Evolutionary conservation across 192 early-diverging fungal species (phyloP), one percentile per base, ranked within the genome.

Genomic region (Rhizophagus clarus): DNA sequence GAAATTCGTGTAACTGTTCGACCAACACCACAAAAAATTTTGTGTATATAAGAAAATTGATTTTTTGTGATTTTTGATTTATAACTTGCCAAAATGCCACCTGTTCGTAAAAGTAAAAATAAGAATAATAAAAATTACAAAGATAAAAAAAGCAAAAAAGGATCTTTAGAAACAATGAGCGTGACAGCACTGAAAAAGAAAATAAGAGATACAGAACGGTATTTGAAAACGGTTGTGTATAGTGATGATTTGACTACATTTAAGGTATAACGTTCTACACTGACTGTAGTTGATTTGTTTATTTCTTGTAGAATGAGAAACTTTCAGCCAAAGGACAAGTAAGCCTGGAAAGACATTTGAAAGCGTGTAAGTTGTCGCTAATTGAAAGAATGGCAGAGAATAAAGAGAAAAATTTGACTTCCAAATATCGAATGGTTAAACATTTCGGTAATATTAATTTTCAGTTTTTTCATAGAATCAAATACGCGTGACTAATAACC

Each of bases 401-500:
- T 47, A 81, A 71, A 26, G 88, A 88, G 62, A 80, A 83, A 51
- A 83, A 83, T 64, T 83, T 87, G 81, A 71, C 77, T 15, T 80
- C 79, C 14, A 87, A 86, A 60, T 88, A 88, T 74, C 85, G 84
- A 47, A 85, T 82, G 82, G 72, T 88, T 75, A 85, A 85, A 68
- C 84, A 85, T 60, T 83, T 88, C 79, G 88, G 88, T 88, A 81
- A 76, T 81, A 68, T 61, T 7, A 5, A 0, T 40, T 40, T 3
- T 7, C 37, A 40, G 0, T 40, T 40, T 7, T 45, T 45, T 45
- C 42, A 5, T 45, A 45, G 42, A 45, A 45, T 2, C 12, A 10
- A 14, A 45, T 45, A 45, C 11, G 12, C 12, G 1, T 45, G 42
- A 45, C 40, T 29, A 61, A 32, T 26, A 12, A 71, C 24, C 37